A percentile compares a stretch with the other conserved stretches of the same genome.
These are phyloP conservation scores for Diaporthe aspalathi DNA, from an alignment of 2,329 filamentous ascomycete species.

Conservation along the genomic window DNA sequence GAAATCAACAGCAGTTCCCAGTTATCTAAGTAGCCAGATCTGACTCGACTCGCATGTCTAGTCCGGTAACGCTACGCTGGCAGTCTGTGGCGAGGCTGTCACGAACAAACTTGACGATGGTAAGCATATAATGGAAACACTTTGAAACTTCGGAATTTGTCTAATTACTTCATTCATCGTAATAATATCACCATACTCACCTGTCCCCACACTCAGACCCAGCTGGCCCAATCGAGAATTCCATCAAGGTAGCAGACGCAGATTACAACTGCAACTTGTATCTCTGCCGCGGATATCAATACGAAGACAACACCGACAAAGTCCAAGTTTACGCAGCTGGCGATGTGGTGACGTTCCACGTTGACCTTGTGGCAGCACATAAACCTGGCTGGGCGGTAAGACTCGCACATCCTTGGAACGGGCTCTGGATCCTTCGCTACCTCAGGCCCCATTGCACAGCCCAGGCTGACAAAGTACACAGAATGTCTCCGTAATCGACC, in stretches of 20 bases:
- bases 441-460: background rate
- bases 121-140: background rate
- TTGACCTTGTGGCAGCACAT: conserved; percentile 23
- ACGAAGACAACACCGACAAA: conserved; percentile 15
- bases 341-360: conserved; percentile 13
- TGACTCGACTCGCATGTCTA: background rate
- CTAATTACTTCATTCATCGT: background rate
- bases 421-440: background rate
- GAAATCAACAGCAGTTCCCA: background rate
- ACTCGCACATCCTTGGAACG: background rate
- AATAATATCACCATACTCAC: background rate
- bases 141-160: background rate
- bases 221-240: conserved; percentile 8
- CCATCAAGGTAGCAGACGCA: conserved; percentile 4
- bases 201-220: background rate
- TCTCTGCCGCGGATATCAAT: conserved; percentile 16
- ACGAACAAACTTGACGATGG: conserved; percentile 9
- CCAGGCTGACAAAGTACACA: background rate
- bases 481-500: conserved; percentile 19
- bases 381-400: conserved; percentile 23
- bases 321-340: conserved; percentile 4
- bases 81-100: conserved; percentile 9
- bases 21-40: background rate
- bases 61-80: conserved; percentile 8
- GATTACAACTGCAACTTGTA: conserved; percentile 21